Conservation (phyloP, 2,329 filamentous ascomycete genomes). For the Xylariomycetidae sp. region DNA sequence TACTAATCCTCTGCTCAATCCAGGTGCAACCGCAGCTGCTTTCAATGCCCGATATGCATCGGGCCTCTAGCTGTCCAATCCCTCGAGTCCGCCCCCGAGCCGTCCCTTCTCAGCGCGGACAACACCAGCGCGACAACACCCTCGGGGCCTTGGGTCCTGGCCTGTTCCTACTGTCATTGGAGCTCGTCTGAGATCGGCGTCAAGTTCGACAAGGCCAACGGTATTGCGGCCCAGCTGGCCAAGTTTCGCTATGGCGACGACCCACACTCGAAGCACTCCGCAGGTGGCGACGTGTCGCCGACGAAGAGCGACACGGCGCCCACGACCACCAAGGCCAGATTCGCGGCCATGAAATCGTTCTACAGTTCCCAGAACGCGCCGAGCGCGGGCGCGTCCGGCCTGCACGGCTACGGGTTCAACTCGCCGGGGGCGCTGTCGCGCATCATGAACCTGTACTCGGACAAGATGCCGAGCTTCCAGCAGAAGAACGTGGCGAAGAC, state of each 20-base stretch:
- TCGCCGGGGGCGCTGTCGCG: slow-evolving; percentile 80
- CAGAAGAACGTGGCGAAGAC: slow-evolving; percentile 61
- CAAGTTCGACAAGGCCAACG: slow-evolving; percentile 83
- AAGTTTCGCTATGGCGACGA: slow-evolving; percentile 62
- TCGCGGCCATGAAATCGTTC: slow-evolving; percentile 70
- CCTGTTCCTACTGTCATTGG: slow-evolving; percentile 92
- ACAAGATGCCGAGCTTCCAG: slow-evolving; percentile 58
- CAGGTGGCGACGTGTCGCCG: slow-evolving; percentile 21
- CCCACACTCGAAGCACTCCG: slow-evolving; percentile 22
- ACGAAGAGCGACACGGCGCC: slow-evolving; percentile 56
- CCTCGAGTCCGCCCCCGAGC: slow-evolving; percentile 53
- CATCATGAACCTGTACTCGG: slow-evolving; percentile 88
- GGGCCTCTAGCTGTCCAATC: slow-evolving; percentile 73
- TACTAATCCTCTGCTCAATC: no score
- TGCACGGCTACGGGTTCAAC: slow-evolving; percentile 54
- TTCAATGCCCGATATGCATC: slow-evolving; percentile 87
- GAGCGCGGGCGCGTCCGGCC: slow-evolving; percentile 38
- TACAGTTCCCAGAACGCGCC: slow-evolving; percentile 76
- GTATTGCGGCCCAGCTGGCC: slow-evolving; percentile 75
- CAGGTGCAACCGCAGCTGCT: slow-evolving; percentile 91
- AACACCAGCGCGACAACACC: slow-evolving; percentile 28
- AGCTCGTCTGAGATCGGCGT: slow-evolving; percentile 84
- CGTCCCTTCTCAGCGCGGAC: slow-evolving; percentile 40
- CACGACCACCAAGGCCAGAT: slow-evolving; percentile 43
- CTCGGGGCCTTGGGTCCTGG: slow-evolving; percentile 65